phyloP scores from a whole-genome alignment of 2,329 filamentous ascomycete species.

The Colletotrichum endophyticum region DNA sequence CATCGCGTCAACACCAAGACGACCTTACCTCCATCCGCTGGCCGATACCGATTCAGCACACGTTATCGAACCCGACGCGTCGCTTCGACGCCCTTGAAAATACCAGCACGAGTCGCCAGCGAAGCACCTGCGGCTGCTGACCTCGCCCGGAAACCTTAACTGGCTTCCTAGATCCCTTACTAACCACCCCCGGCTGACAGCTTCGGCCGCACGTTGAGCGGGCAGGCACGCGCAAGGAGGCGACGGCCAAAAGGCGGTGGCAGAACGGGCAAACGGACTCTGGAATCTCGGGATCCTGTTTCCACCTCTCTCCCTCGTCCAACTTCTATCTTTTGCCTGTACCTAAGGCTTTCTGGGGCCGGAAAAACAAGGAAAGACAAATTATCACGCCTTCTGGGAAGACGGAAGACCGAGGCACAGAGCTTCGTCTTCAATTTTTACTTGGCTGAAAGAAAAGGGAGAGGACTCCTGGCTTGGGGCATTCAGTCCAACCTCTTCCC shows the following conservation, averaged over 20 bases:
- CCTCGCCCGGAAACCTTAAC: neutral
- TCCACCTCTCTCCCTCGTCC: constrained; percentile 15
- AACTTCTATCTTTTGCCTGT: constrained; percentile 20
- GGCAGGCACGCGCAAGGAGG: constrained; percentile 1
- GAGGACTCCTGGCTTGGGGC: constrained; percentile 14
- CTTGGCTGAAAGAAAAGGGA: constrained; percentile 16
- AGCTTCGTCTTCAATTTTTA: constrained; percentile 65
- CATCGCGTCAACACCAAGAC: constrained; percentile 5
- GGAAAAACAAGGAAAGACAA: constrained; percentile 4
- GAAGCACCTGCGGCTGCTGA: neutral
- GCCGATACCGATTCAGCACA: neutral
- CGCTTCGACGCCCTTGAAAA: neutral
- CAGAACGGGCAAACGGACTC: constrained; percentile 16
- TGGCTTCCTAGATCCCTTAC: neutral
- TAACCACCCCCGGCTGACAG: neutral
- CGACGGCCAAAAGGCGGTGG: constrained; percentile 6
- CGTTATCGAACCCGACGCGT: neutral
- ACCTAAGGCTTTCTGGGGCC: constrained; percentile 21
- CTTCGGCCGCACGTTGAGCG: neutral
- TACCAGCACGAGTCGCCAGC: neutral
- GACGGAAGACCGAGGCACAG: constrained; percentile 56
- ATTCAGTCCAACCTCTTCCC: constrained; percentile 22
- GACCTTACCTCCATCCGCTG: neutral
- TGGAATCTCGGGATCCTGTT: constrained; percentile 19
- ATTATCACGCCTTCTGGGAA: constrained; percentile 6